Base-by-base conservation (phyloP, 192 early-diverging fungal species). In the Phlyctochytrium planicorne region DNA sequence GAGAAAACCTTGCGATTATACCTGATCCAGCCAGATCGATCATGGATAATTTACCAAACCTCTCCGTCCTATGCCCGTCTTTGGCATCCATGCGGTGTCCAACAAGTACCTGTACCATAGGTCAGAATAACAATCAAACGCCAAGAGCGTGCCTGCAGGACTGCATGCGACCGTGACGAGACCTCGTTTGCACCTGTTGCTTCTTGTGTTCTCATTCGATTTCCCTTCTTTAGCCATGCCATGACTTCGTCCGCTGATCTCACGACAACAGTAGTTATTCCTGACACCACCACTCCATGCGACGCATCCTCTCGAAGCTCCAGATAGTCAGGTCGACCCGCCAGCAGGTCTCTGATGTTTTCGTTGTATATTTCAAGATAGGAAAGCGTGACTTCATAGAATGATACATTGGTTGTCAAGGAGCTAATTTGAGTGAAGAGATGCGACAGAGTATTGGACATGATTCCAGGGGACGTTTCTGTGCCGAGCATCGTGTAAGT, bases 401-500 rank as follows among this genome's bases (percentile, higher is more conserved):
- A 20, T 10, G 12, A 10, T 6, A 29, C 55, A 47, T 47, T 47
- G 10, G 40, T 20, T 47, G 6, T 6, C 20, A 14, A 6, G 20
- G 20, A 34, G 50, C 40, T 17, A 29, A 90, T 75, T 3, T 78
- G 70, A 34, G 75, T 71, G 66, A 91, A 91, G 29, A 91, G 79
- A 60, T 88, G 81, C 63, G 76, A 73, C 73, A 92, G 86, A 0
- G 90, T 86, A 30, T 81, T 69, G 14, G 81, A 76, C 34, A 93
- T 89, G 23, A 93, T 83, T 20, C 91, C 90, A 17, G 89, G 89
- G 56, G 88, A 79, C 32, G 78, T 63, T 12, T 75, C 74, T 27
- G 84, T 84, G 12, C 89, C 90, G 24, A 80, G 81, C 66, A 93
- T 93, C 0, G 93, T 96, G 70, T 93, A 87, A 3, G 94, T 94